Evolutionary conservation across 1,139 yeast genomes (phyloP), one percentile per base, ranked within the genome.

Genomic region (Tardiomyces depauwii): DNA sequence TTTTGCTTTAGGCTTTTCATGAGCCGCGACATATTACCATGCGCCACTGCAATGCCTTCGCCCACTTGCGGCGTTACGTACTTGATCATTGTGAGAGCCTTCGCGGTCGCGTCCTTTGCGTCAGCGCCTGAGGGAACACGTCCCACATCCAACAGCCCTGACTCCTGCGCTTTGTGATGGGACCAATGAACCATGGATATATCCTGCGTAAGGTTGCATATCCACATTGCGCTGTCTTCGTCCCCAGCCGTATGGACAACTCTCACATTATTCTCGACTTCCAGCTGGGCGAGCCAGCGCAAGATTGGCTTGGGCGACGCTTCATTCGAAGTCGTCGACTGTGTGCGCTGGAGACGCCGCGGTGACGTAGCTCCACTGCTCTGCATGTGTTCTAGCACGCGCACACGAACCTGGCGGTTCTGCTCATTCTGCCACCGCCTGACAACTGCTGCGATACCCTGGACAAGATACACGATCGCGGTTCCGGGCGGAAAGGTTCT

Each of bases 71-170:
- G 67, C 0, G 79, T 73, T 69, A 75, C 74, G 50, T 70, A 60
- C 46, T 68, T 68, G 54, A 75, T 72, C 49, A 71, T 74, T 43
- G 66, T 66, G 27, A 75, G 54, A n/a, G 70, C 60, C 48, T 68
- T 67, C 2, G 67, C 46, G 48, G 65, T 68, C 0, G 77, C 70
- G 41, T 68, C 60, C 42, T 59, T 60, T 3, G 59, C 48, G 50
- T 71, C 73, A 0, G 60, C 52, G 0, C 78, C 79, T 21, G 73
- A 67, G 49, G 61, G 66, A 6, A 71, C 71, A 2, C 55, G 57
- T 1, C 74, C 71, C 14, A 73, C 51, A 49, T 68, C 71, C n/a
- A 74, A 65, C 39, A 66, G 57, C 9, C 63, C 62, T 38, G 21
- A 16, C 2, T 27, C 38, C 18, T 36, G 28, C 1, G 23, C 7